Conservation (phyloP, 2,329 filamentous ascomycete genomes). For the Ceratocystis smalleyi region DNA sequence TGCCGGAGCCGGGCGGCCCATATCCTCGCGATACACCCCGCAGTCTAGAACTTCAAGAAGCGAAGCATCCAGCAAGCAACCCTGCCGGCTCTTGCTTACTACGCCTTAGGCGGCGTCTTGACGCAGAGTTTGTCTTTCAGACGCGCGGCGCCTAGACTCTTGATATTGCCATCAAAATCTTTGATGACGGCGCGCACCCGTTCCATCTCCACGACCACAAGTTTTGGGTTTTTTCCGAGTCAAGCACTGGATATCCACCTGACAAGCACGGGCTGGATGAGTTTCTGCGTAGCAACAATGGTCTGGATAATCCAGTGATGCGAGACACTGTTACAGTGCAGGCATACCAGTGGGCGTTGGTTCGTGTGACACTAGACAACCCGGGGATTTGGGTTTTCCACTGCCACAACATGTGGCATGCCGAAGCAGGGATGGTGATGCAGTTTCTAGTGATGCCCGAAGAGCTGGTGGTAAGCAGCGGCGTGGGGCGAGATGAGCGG, state of each 20-base stretch:
- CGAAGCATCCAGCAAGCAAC: background rate
- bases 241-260: constrained; percentile 25
- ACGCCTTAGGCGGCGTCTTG: constrained; percentile 12
- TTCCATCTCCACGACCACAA: constrained; percentile 42
- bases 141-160: constrained; percentile 34
- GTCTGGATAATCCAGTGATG: constrained; percentile 24
- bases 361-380: constrained; percentile 41
- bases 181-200: constrained; percentile 24
- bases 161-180: constrained; percentile 24
- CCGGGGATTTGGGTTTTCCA: constrained; percentile 43
- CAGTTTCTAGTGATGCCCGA: constrained; percentile 30
- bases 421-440: constrained; percentile 43
- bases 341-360: constrained; percentile 38
- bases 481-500: constrained; percentile 17
- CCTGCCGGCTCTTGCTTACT: background rate
- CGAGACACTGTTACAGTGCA: constrained; percentile 35
- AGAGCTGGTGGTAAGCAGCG: background rate
- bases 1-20: background rate
- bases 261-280: constrained; percentile 19
- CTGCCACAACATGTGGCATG: constrained; percentile 45
- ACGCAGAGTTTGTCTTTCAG: constrained; percentile 32
- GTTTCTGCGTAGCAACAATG: constrained; percentile 20
- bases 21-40: background rate
- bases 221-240: constrained; percentile 31
- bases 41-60: background rate